Evolutionary conservation across 805 yeast species (phyloP).

Genomic region (Tanozyma kutaoensis): DNA sequence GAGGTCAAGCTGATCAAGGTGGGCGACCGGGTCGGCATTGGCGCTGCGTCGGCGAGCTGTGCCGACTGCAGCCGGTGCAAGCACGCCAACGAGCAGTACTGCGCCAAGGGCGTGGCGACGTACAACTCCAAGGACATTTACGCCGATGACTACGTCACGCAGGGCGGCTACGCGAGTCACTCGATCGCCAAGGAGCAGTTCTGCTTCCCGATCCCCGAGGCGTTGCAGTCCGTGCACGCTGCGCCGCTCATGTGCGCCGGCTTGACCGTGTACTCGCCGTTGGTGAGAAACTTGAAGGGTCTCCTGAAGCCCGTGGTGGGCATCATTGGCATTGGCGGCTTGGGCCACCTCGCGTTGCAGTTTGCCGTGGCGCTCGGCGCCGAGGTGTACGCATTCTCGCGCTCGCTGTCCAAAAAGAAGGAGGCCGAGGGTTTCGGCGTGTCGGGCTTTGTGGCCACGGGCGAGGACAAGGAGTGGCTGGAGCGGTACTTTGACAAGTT

Average conservation of each 20-base stretch:
- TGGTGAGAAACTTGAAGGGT: conserved; percentile 30
- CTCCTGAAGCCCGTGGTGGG: conserved; percentile 33
- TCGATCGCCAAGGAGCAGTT: conserved; percentile 51
- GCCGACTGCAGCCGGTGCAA: conserved; percentile 40
- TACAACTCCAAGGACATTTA: conserved; percentile 29
- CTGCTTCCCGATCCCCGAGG: conserved; percentile 51
- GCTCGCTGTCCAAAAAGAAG: conserved; percentile 33
- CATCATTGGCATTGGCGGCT: conserved; percentile 52
- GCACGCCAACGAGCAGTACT: conserved; percentile 29
- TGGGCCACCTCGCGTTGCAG: conserved; percentile 51
- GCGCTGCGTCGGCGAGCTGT: conserved; percentile 7
- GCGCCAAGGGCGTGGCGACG: conserved; percentile 30
- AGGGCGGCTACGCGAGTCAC: conserved; percentile 63
- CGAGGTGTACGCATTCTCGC: conserved; percentile 42
- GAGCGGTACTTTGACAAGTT: no score
- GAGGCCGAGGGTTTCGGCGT: conserved; percentile 41
- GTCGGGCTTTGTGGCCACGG: conserved; percentile 39
- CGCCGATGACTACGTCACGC: conserved; percentile 36
- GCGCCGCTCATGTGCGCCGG: conserved; percentile 78
- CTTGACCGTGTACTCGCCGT: conserved; percentile 57
- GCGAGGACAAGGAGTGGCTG: conserved; percentile 31
- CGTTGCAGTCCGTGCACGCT: conserved; percentile 34
- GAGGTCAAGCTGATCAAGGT: conserved; percentile 5
- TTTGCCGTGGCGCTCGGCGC: conserved; percentile 51
- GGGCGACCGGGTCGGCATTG: conserved; percentile 10